A percentile compares a stretch with the other conserved stretches of the same genome.
Conservation (phyloP, 306 rosid species). For the Cicer judaicum region DNA sequence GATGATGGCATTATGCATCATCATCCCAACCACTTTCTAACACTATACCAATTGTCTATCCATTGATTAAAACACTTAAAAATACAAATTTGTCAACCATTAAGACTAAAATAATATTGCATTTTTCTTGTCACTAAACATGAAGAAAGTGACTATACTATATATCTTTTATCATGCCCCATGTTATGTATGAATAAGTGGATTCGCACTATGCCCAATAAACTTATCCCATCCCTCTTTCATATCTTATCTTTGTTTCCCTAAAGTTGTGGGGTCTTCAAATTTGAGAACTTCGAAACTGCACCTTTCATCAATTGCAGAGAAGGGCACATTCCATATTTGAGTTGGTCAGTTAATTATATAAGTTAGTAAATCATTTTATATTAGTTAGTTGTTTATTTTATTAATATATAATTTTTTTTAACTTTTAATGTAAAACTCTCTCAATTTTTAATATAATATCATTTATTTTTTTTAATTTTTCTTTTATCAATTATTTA, state of each 20-base stretch:
- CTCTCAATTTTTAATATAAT: no score
- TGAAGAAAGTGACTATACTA: constrained; percentile 30
- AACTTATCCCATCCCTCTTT: constrained; percentile 68
- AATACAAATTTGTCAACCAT: constrained; percentile 37
- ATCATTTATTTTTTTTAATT: no score
- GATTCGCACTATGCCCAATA: constrained; percentile 72
- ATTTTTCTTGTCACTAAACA: constrained; percentile 30
- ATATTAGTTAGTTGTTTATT: no score
- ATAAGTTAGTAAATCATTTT: no score
- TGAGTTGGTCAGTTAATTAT: neutral
- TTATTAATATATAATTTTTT: no score
- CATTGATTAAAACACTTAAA: constrained; percentile 18
- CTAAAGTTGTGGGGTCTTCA: constrained; percentile 69
- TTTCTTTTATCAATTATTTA: no score
- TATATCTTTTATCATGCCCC: constrained; percentile 47
- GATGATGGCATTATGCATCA: neutral
- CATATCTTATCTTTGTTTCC: constrained; percentile 69
- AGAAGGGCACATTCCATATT: constrained; percentile 22
- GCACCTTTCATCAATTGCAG: constrained; percentile 39
- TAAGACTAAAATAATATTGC: constrained; percentile 20
- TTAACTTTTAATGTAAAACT: no score
- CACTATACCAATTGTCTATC: constrained; percentile 13
- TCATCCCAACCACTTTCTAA: constrained; percentile 30
- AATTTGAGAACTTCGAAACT: constrained; percentile 56
- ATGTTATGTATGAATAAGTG: constrained; percentile 49